phyloP scores from a whole-genome alignment of 768 basidiomycete species.

The Panaeolus papilionaceus region DNA sequence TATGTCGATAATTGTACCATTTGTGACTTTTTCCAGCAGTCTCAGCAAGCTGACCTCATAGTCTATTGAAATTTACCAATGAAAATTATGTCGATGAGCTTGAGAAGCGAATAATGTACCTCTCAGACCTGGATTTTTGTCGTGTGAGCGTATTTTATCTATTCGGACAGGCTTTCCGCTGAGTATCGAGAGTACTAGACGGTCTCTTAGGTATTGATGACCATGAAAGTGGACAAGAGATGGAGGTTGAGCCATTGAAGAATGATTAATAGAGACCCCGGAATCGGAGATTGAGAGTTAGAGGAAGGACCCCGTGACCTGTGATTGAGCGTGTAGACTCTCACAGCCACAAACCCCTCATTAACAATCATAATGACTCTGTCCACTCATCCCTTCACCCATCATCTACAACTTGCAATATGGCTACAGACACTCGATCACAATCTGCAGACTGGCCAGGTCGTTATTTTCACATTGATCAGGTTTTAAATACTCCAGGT shows the following conservation, averaged over 20 bases:
- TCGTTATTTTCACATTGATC: constrained; percentile 85
- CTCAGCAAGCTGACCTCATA: constrained; percentile 92
- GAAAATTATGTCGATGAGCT: neutral
- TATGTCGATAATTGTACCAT: constrained; percentile 95
- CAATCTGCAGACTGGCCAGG: constrained; percentile 50
- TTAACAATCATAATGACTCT: constrained; percentile 8
- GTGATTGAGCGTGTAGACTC: constrained; percentile 24
- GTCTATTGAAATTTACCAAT: constrained; percentile 51
- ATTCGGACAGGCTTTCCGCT: constrained; percentile 87
- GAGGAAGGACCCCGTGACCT: constrained; percentile 20
- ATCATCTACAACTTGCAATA: constrained; percentile 13
- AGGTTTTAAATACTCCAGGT: constrained; percentile 84
- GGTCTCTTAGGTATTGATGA: constrained; percentile 82
- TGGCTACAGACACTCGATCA: constrained; percentile 28
- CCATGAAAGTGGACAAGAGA: constrained; percentile 70
- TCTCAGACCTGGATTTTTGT: constrained; percentile 95
- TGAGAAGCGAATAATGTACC: constrained; percentile 49
- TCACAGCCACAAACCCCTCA: constrained; percentile 15
- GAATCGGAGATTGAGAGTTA: constrained; percentile 21
- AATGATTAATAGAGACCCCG: constrained; percentile 16
- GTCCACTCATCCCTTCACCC: constrained; percentile 12
- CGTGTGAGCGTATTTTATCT: constrained; percentile 86
- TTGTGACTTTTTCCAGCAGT: constrained; percentile 88
- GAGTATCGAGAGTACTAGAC: constrained; percentile 88
- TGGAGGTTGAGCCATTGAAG: constrained; percentile 46